Percentiles rank a stretch among this genome's conserved stretches.
These are phyloP conservation scores for Candida caryicola DNA, from an alignment of 805 yeast species.

Conservation along the genomic window DNA sequence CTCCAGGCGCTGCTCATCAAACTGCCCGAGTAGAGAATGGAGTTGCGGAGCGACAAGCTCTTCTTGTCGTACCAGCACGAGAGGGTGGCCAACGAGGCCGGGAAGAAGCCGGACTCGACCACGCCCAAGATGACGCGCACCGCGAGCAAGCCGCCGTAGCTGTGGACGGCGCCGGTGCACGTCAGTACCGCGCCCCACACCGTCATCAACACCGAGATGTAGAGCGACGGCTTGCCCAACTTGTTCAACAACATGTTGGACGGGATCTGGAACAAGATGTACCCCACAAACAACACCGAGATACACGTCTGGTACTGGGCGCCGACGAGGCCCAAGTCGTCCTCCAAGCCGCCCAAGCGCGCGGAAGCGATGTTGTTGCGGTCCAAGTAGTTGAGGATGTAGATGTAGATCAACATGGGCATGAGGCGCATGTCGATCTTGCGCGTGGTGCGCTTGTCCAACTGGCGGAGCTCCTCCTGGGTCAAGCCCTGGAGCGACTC, in stretches of 20 bases:
- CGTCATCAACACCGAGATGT: constrained; percentile 48
- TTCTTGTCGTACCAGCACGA: constrained; percentile 56
- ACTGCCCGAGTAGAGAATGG: constrained; percentile 51
- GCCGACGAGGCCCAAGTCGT: constrained; percentile 42
- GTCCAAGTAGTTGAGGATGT: constrained; percentile 52
- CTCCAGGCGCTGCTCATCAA: constrained; percentile 52
- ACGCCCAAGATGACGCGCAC: constrained; percentile 48
- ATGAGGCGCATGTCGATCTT: constrained; percentile 50
- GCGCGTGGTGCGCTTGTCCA: constrained; percentile 43
- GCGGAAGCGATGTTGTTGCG: constrained; percentile 55
- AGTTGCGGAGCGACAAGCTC: constrained; percentile 49
- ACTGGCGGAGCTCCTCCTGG: constrained; percentile 41
- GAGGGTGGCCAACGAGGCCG: constrained; percentile 46
- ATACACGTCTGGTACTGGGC: constrained; percentile 49
- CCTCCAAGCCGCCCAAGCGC: constrained; percentile 47
- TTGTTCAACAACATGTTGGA: constrained; percentile 46
- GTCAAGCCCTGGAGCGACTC: constrained; percentile 29
- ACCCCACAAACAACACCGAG: constrained; percentile 51
- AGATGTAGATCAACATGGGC: constrained; percentile 49
- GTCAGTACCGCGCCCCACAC: constrained; percentile 50
- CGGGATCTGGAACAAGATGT: constrained; percentile 48
- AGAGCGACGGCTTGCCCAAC: constrained; percentile 49
- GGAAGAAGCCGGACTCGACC: constrained; percentile 47
- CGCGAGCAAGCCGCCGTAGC: constrained; percentile 43
- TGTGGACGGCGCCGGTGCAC: constrained; percentile 46